A percentile compares a stretch with the other conserved stretches of the same genome.
These are phyloP conservation scores for Yarrowia bubula DNA, from an alignment of 805 yeast genomes.

Conservation along the genomic window DNA sequence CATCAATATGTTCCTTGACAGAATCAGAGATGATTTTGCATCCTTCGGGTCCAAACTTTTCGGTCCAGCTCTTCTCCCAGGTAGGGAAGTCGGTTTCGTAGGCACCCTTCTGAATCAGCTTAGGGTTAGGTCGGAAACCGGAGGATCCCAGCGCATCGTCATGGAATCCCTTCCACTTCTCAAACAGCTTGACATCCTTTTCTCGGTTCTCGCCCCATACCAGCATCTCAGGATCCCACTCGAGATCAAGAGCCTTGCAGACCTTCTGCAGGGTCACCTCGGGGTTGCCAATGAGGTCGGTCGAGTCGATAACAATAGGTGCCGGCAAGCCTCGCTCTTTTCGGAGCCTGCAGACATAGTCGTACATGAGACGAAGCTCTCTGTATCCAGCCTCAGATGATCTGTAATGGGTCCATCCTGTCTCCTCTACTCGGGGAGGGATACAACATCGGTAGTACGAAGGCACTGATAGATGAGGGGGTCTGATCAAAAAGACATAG, in stretches of 20 bases:
- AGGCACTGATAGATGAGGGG: constrained; percentile 35
- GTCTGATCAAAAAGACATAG: constrained; percentile 33
- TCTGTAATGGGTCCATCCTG: constrained; percentile 34
- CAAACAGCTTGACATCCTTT: constrained; percentile 30
- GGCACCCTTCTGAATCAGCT: neutral
- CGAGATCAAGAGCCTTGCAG: constrained; percentile 30
- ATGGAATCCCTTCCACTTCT: constrained; percentile 36
- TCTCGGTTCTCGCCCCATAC: constrained; percentile 32
- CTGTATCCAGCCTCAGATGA: constrained; percentile 33
- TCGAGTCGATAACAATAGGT: constrained; percentile 33
- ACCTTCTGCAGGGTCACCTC: constrained; percentile 30
- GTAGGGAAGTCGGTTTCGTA: constrained; percentile 31
- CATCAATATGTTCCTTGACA: constrained; percentile 32
- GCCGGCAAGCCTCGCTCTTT: constrained; percentile 2
- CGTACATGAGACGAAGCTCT: constrained; percentile 33
- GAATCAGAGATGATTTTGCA: constrained; percentile 28
- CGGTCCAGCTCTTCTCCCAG: constrained; percentile 33
- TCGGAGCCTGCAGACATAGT: constrained; percentile 28
- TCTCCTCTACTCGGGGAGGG: constrained; percentile 33
- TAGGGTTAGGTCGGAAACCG: constrained; percentile 30
- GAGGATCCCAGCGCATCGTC: constrained; percentile 33
- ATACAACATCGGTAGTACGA: constrained; percentile 34
- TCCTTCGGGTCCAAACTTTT: constrained; percentile 20
- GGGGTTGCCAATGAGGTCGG: constrained; percentile 31
- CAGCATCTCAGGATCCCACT: constrained; percentile 32